Evolutionary conservation across 2,329 filamentous ascomycete genomes (phyloP).

Genomic region (Colletotrichum sojae): DNA sequence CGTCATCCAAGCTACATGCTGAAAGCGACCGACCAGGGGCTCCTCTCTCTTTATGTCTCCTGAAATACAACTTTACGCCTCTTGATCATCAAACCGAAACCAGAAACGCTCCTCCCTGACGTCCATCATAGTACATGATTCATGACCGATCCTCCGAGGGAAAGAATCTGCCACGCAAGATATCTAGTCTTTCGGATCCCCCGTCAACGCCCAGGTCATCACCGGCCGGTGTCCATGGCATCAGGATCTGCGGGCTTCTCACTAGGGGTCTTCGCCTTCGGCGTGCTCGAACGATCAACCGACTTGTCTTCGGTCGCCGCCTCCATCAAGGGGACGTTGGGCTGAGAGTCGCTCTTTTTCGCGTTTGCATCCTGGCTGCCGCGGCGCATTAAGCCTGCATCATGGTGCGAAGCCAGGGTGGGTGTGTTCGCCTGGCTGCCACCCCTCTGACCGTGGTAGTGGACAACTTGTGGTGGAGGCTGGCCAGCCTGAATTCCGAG

Average conservation of each 20-base stretch:
- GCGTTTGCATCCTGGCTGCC: conserved; percentile 62
- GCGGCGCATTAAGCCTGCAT: conserved; percentile 60
- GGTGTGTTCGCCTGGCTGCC: conserved; percentile 77
- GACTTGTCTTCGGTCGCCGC: conserved; percentile 52
- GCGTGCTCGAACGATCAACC: conserved; percentile 44
- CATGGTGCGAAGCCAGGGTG: conserved; percentile 67
- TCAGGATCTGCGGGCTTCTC: conserved; percentile 43
- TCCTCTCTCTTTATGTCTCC: conserved; percentile 41
- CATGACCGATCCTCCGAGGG: conserved; percentile 19
- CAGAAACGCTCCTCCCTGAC: conserved; percentile 40
- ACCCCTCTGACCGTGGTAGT: conserved; percentile 78
- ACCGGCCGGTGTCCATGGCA: conserved; percentile 46
- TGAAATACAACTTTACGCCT: conserved; percentile 38
- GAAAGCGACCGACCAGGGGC: conserved; percentile 41
- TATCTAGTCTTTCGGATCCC: conserved; percentile 1
- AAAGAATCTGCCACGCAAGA: conserved; percentile 14
- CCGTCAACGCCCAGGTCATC: conserved; percentile 40
- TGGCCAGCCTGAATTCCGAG: conserved; percentile 74
- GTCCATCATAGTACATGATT: conserved; percentile 42
- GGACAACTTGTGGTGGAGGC: conserved; percentile 75
- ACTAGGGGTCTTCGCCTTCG: conserved; percentile 44
- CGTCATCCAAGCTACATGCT: conserved; percentile 41
- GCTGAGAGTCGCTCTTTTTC: conserved; percentile 56
- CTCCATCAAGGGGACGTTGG: conserved; percentile 54
- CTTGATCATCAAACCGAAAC: conserved; percentile 40